Evolutionary conservation across 257 asterid species (phyloP).

Genomic region (Solanum stenotomum): DNA sequence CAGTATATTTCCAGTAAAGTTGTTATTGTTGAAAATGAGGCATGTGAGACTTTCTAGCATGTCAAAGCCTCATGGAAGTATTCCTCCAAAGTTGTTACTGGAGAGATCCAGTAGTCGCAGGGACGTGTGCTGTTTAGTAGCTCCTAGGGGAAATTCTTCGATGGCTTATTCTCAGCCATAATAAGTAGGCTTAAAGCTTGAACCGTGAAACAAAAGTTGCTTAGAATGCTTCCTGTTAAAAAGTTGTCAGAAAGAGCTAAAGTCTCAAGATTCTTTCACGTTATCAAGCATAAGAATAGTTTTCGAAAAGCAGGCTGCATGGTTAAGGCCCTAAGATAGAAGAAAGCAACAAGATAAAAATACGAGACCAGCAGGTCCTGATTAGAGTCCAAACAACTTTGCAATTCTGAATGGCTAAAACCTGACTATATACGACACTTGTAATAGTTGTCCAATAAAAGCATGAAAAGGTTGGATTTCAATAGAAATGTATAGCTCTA

Average conservation of each 20-base stretch:
- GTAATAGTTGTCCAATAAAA: neutral
- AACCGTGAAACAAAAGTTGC: conserved; percentile 35
- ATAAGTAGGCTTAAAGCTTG: conserved; percentile 36
- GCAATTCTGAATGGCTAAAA: neutral
- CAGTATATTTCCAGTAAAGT: conserved; percentile 53
- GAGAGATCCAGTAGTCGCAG: conserved; percentile 66
- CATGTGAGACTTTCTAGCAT: conserved; percentile 48
- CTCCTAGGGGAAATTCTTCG: conserved; percentile 54
- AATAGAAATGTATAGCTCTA: neutral
- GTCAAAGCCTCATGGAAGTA: conserved; percentile 41
- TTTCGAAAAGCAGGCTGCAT: neutral
- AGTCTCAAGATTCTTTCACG: conserved; percentile 26
- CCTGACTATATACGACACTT: neutral
- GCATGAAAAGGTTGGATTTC: neutral
- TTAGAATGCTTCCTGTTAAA: conserved; percentile 32
- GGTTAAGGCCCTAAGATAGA: neutral
- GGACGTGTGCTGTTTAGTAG: conserved; percentile 44
- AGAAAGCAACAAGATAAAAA: neutral
- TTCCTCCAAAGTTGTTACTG: conserved; percentile 41
- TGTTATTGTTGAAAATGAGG: conserved; percentile 76
- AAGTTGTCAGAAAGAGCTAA: conserved; percentile 37
- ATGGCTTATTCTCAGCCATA: conserved; percentile 42
- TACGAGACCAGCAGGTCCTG: neutral
- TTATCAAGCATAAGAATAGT: neutral
- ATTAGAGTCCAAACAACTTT: neutral